These are phyloP conservation scores for Aspergillus fischeri DNA, from an alignment of 2,329 filamentous ascomycete species.

Conservation along the genomic window DNA sequence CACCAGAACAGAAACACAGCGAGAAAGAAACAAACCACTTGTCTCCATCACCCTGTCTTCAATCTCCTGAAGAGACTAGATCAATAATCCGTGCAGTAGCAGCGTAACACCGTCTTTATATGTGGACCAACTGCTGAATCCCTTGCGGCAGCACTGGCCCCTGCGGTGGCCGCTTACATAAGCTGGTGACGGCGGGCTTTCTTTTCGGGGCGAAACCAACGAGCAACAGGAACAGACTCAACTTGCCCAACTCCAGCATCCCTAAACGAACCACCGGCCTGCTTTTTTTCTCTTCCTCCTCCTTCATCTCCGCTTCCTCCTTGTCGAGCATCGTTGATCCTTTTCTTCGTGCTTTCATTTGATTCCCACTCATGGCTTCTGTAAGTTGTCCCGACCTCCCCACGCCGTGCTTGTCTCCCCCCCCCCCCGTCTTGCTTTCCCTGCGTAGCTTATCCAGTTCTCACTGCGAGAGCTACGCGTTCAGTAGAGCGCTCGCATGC, in stretches of 20 bases:
- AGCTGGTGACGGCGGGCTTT: background rate
- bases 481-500: conserved; percentile 4
- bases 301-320: conserved; percentile 6
- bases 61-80: background rate
- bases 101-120: background rate
- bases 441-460: conserved; percentile 12
- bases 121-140: background rate
- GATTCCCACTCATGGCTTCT: conserved; percentile 43
- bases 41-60: background rate
- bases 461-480: conserved; percentile 17
- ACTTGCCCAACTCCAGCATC: background rate
- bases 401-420: conserved; percentile 12
- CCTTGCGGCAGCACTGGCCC: background rate
- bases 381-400: conserved; percentile 32
- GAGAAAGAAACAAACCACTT: background rate
- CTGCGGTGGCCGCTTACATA: background rate
- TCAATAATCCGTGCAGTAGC: background rate
- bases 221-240: background rate
- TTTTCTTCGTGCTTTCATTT: background rate
- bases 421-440: conserved; percentile 6
- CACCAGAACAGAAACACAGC: background rate
- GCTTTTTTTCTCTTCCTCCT: conserved; percentile 4
- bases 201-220: background rate
- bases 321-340: background rate
- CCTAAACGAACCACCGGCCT: background rate